Evolutionary conservation across 768 basidiomycete species (phyloP), one percentile per base, ranked within the genome.

Genomic region (Tylopilus subfusipes): DNA sequence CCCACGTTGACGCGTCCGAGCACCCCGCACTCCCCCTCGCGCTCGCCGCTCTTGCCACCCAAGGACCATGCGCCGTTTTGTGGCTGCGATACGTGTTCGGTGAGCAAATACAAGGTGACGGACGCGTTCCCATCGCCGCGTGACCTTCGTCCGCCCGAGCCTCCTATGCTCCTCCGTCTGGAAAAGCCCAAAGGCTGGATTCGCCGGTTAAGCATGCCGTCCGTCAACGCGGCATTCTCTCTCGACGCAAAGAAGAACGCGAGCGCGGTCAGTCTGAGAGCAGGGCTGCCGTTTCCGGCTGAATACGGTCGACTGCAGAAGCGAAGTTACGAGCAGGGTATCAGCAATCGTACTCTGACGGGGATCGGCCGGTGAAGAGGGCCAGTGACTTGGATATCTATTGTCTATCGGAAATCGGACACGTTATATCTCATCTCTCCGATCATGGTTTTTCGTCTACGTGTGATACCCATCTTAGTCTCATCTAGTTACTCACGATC

Each of bases 141-240:
- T 22, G 72, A 76, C 52, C 63, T 76, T 29, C 73, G 75, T 16
- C 75, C 76, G 24, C 75, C 75, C 16, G 73, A 74, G 42, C 69
- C 75, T 25, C 78, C 79, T 5, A 73, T 78, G 44, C 53, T 61
- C 2, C 69, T 81, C n/a, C 79, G 78, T 29, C 67, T 78, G 40
- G 79, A 83, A 50, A 84, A 84, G 60, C 75, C 82, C 10, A 86
- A 79, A 53, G 81, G 86, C 0, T 90, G 89, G 89, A 87, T 90
- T 57, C 74, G 88, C 21, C 75, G 88, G 51, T 66, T 91, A 54
- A 90, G 89, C 60, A 88, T 90, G 85, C 88, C 88, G 1, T 78
- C 76, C 5, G 73, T 80, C n/a, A 80, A 80, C 40, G 76, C 76
- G 43, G 80, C 83, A 33, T 84, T 89, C 63, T 78, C 77, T 7